Evolutionary conservation across 1,284 basidiomycete species (phyloP).

Genomic region (Nidula niveotomentosa): DNA sequence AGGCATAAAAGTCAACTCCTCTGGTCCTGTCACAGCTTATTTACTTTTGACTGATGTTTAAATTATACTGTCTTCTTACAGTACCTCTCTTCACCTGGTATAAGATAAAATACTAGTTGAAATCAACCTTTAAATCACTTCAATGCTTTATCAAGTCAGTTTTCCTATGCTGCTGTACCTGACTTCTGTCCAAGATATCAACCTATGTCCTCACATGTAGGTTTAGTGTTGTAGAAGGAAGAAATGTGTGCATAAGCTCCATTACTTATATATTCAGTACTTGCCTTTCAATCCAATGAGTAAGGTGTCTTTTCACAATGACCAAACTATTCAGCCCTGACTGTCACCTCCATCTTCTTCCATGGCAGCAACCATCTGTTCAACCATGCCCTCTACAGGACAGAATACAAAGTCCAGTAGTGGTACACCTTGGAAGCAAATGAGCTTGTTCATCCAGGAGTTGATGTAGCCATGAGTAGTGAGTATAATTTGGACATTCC

Average conservation of each 20-base stretch:
- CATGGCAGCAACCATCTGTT: conserved; percentile 8
- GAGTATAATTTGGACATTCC: conserved; percentile 20
- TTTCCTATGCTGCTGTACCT: neutral
- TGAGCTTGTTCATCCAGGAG: conserved; percentile 19
- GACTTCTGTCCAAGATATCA: neutral
- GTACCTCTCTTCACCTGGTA: no score
- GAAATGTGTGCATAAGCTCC: neutral
- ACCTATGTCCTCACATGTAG: conserved; percentile 20
- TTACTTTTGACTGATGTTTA: no score
- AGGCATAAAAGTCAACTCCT: no score
- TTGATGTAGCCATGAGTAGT: conserved; percentile 23
- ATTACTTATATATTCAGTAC: neutral
- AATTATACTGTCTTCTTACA: no score
- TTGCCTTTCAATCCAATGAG: conserved; percentile 19
- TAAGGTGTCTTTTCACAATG: conserved; percentile 13
- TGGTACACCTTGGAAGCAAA: conserved; percentile 17
- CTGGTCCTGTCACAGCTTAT: no score
- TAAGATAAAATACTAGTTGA: no score
- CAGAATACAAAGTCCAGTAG: conserved; percentile 13
- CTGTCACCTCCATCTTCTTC: conserved; percentile 11
- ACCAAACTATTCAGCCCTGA: conserved; percentile 20
- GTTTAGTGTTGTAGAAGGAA: conserved; percentile 16
- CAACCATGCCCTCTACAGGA: conserved; percentile 15
- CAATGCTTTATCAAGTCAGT: neutral
- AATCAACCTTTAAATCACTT: no score